A percentile compares a stretch with the other conserved stretches of the same genome.
phyloP scores from a whole-genome alignment of 2,329 filamentous ascomycete species.

The Penicillium fuscoglaucum region DNA sequence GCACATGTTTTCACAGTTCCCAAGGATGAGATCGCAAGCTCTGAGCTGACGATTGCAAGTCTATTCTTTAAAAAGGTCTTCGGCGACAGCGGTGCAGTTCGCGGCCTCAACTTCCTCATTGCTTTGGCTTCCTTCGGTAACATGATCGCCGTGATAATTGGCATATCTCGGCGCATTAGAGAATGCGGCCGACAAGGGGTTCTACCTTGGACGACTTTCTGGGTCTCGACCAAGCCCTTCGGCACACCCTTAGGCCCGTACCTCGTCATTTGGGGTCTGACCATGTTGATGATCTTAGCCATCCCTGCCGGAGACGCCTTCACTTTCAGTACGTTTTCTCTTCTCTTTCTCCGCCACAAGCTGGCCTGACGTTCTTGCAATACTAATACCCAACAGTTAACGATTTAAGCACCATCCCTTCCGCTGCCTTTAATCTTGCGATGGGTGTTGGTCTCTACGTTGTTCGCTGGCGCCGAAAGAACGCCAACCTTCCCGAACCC shows the following conservation, averaged over 20 bases:
- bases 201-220: slow-evolving; percentile 58
- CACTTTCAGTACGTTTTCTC: slow-evolving; percentile 50
- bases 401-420: slow-evolving; percentile 60
- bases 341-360: neutral
- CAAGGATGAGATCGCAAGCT: slow-evolving; percentile 52
- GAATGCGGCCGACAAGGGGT: slow-evolving; percentile 63
- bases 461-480: slow-evolving; percentile 56
- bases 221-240: slow-evolving; percentile 63
- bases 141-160: slow-evolving; percentile 56
- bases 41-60: slow-evolving; percentile 55
- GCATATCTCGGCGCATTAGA: slow-evolving; percentile 56
- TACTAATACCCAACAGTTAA: slow-evolving; percentile 48
- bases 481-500: slow-evolving; percentile 49
- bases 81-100: slow-evolving; percentile 49
- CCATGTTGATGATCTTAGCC: slow-evolving; percentile 59
- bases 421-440: slow-evolving; percentile 57
- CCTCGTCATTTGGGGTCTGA: slow-evolving; percentile 57
- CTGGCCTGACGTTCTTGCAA: neutral
- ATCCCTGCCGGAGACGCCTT: slow-evolving; percentile 64
- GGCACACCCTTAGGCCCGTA: slow-evolving; percentile 63
- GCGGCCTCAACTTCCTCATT: slow-evolving; percentile 59
- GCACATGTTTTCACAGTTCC: slow-evolving; percentile 24
- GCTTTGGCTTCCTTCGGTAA: slow-evolving; percentile 60
- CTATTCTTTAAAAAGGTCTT: slow-evolving; percentile 62
- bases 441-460: slow-evolving; percentile 60